Evolutionary conservation across 2,329 filamentous ascomycete genomes (phyloP), one percentile per base, ranked within the genome.

Genomic region (Aspergillus sp.): DNA sequence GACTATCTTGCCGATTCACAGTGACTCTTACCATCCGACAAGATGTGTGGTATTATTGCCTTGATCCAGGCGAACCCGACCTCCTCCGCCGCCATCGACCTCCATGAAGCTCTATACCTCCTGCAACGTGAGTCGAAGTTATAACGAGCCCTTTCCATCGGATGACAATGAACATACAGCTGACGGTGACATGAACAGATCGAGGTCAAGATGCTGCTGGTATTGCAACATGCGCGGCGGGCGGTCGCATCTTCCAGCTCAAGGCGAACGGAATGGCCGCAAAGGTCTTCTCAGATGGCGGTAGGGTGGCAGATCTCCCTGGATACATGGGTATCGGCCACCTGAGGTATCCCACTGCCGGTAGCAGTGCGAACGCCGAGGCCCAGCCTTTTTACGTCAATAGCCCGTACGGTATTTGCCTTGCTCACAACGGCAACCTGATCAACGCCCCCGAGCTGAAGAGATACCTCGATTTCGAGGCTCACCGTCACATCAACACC

Each of bases 361-460:
- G 93, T 60, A 95, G 89, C 75, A 91, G 89, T 68, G 87, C 87
- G 61, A 94, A 92, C 72, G 89, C 92, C 7, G 92, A 97, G 78
- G 91, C 92, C 11, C 93, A 97, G 78, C 93, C 93, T 0, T 96
- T 97, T 77, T 97, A 95, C 74, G 92, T 95, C 71, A 96, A 96
- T 81, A 86, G 85, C 61, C 92, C 91, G 1, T 95, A 92, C 73
- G 92, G 92, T 52, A 90, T 96, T 69, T 91, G 85, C 71, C 85
- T 95, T 74, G 86, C 89, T 23, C 89, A 95, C 79, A 97, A 97
- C 72, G 93, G 93, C 63, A 97, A 97, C 78, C 83, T 97, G 51
- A 91, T 96, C 81, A 92, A 96, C 73, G 87, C 89, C 5, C 83
- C 84, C 2, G 87, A 91, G 56, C 82, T 96, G 52, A 87, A 86